Evolutionary conservation across 2,329 filamentous ascomycete species (phyloP), one percentile per base, ranked within the genome.

Genomic region (Colletotrichum spinosum): DNA sequence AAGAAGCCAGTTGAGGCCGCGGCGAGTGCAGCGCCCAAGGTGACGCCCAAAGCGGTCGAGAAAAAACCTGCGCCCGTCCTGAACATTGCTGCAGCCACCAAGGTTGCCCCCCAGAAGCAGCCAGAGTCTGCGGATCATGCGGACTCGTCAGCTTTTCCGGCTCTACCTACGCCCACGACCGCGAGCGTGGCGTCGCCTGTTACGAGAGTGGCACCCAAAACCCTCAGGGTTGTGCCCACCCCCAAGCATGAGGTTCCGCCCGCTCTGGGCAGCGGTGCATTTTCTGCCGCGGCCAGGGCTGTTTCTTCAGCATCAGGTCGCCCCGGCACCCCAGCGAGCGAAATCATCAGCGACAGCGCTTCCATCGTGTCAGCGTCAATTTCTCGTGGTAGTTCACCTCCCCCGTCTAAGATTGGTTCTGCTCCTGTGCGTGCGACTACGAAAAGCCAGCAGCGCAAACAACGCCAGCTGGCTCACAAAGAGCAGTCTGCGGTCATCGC

Each of bases 361-460:
- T 94, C 91, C 0, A 81, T 94, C 25, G 84, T 92, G 5, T 94
- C 92, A 13, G 84, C 88, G 2, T 92, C 91, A 2, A 78, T 91
- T 39, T 88, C 92, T 12, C 86, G 92, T 48, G 88, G 91, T 13
- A 92, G 84, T 72, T 93, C 92, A 4, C 92, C 92, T 4, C 90
- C 90, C 8, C 86, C 86, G 10, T 44, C 54, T 1, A 71, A 82
- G 4, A 90, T 93, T 52, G 91, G 92, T 5, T 88, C 88, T 51
- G 90, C 91, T 5, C 88, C 90, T 12, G 82, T 92, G 3, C 84
- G 91, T 65, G 80, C 82, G 25, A 92, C 90, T 50, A 93, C 92
- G 8, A 94, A 94, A 80, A 93, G 89, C 71, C 90, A 92, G 74
- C 87, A 91, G 73, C 91, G 91, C 74, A 95, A 94, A 76, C 88